Evolutionary conservation across 495 filamentous ascomycete species (phyloP).

Genomic region (Echria macrotheca): DNA sequence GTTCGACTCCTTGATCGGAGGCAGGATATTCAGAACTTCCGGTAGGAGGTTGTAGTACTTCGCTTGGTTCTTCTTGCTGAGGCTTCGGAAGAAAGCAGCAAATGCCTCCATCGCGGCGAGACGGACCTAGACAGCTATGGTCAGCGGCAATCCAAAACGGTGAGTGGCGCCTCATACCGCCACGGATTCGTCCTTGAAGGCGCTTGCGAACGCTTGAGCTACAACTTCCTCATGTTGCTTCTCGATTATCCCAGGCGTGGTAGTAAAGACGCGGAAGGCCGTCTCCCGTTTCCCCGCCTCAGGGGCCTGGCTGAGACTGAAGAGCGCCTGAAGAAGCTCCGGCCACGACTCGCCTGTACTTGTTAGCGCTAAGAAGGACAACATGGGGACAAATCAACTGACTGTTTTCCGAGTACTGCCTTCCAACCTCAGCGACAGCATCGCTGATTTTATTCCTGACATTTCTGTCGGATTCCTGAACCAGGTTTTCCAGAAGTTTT

Average conservation of each 20-base stretch:
- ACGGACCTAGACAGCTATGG: slow-evolving; percentile 53
- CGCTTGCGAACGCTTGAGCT: slow-evolving; percentile 74
- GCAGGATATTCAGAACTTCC: slow-evolving; percentile 85
- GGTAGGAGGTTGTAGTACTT: slow-evolving; percentile 85
- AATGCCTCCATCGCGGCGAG: slow-evolving; percentile 96
- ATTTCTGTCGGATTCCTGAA: slow-evolving; percentile 58
- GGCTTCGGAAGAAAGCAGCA: slow-evolving; percentile 86
- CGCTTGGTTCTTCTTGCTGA: slow-evolving; percentile 75
- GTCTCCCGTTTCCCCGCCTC: slow-evolving; percentile 80
- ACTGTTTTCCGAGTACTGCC: slow-evolving; percentile 91
- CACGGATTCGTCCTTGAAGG: slow-evolving; percentile 84
- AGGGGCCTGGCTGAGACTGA: slow-evolving; percentile 76
- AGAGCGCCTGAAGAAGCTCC: slow-evolving; percentile 79
- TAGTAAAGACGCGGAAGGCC: slow-evolving; percentile 89
- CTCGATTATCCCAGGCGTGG: slow-evolving; percentile 93
- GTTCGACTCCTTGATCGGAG: slow-evolving; percentile 81
- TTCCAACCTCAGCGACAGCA: slow-evolving; percentile 88
- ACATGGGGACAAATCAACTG: too few relatives aligned
- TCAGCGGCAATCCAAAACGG: slow-evolving; percentile 1
- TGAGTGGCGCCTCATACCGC: slow-evolving; percentile 45
- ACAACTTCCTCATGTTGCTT: slow-evolving; percentile 89
- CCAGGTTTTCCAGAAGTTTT: slow-evolving; percentile 72
- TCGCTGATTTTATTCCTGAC: slow-evolving; percentile 95
- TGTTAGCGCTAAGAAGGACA: too few relatives aligned
- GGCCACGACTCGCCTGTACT: slow-evolving; percentile 75